Evolutionary conservation across 257 asterid species (phyloP).

Genomic region (Nicotiana tomentosiformis): DNA sequence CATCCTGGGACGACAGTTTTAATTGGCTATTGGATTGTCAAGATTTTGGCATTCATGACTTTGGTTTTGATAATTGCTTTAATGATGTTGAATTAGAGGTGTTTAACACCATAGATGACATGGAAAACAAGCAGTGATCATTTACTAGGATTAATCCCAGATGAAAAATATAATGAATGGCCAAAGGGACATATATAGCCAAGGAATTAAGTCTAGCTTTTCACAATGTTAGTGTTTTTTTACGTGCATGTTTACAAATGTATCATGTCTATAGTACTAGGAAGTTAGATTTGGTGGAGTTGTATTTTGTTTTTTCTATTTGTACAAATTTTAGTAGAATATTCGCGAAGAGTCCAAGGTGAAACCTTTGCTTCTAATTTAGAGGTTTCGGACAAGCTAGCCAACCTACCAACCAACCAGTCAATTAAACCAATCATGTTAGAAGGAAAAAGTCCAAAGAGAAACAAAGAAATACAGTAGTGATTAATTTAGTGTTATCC

Average conservation of each 20-base stretch:
- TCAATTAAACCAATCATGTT: background rate
- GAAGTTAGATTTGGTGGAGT: background rate
- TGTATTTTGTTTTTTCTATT: background rate
- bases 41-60: slow-evolving; percentile 80
- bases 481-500: background rate
- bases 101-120: slow-evolving; percentile 21
- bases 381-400: background rate
- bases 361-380: slow-evolving; percentile 7
- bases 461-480: background rate
- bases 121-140: slow-evolving; percentile 9
- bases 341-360: slow-evolving; percentile 9
- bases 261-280: slow-evolving; percentile 7
- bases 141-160: no score
- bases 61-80: slow-evolving; percentile 34
- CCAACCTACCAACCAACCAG: slow-evolving; percentile 2
- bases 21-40: slow-evolving; percentile 67
- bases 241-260: slow-evolving; percentile 12
- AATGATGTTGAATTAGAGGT: slow-evolving; percentile 32
- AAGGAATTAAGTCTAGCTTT: background rate
- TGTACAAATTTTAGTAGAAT: background rate
- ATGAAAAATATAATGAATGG: background rate
- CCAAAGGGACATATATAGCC: background rate
- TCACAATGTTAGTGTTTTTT: background rate
- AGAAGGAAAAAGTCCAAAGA: background rate
- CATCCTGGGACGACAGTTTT: slow-evolving; percentile 50